Evolutionary conservation across 2,329 filamentous ascomycete genomes (phyloP), one percentile per base, ranked within the genome.

Genomic region (Knufia fluminis): DNA sequence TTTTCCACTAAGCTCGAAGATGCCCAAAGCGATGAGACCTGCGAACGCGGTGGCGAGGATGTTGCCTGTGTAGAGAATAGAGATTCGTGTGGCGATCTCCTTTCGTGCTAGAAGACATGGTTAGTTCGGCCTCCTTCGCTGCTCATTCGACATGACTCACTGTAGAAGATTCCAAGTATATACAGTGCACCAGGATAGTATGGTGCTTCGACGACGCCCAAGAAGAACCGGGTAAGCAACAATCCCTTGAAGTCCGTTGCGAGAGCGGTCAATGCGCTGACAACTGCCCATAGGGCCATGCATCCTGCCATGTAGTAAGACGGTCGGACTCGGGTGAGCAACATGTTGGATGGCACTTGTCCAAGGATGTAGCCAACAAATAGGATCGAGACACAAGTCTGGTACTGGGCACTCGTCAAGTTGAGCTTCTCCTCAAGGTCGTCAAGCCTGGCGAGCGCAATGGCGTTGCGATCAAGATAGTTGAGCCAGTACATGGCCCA

Each of bases 151-250:
- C 16, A 8, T 16, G 33, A 17, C 16, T 16, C 16, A 32, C 42
- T 45, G 10, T 28, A 28, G 26, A 28, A 28, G 12, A 28, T 28
- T 32, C 42, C 46, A 10, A 55, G 74, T 78, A 85, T 55, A 80
- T 80, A 0, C 77, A 80, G 17, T 84, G 69, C 40, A 83, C 77
- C 81, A 0, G 81, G 80, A 22, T 82, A 68, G 62, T 82, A 83
- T 1, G 68, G 68, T 1, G 62, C 63, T 41, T 68, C 64, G 2
- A 64, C 58, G 43, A 67, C 61, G 22, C 65, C 65, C 1, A 72
- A 62, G 38, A 71, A 62, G 51, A 72, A 67, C 1, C 71, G 60
- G 2, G 65, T 60, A 1, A 66, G 61, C 1, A 71, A 56, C 0
- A 74, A 62, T 1, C 69, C 68, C 0, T 56, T 61, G 45, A 66